These are phyloP conservation scores for Ochetophila trinervis DNA, from an alignment of 306 rosid species.

Conservation along the genomic window DNA sequence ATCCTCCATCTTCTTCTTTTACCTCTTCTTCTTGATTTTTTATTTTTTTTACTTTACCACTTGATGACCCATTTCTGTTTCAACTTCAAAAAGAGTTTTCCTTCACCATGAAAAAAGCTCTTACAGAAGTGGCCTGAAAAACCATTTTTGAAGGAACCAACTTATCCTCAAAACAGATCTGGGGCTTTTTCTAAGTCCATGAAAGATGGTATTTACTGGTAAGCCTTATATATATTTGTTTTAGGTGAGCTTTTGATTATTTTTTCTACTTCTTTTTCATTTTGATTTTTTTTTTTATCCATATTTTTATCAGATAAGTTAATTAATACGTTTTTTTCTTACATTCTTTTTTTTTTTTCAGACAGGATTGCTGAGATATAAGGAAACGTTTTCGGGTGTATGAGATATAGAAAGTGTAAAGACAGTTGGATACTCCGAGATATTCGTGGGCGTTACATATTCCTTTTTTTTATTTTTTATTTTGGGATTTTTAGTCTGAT, in stretches of 20 bases:
- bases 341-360: slow-evolving; percentile 8
- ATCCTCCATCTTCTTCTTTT: slow-evolving; percentile 7
- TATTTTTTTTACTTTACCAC: slow-evolving; percentile 12
- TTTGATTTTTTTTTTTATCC: background rate
- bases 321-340: background rate
- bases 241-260: background rate
- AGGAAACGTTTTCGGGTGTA: slow-evolving; percentile 15
- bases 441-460: slow-evolving; percentile 38
- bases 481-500: slow-evolving; percentile 16
- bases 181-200: too few species aligned
- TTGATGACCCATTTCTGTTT: slow-evolving; percentile 2
- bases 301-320: background rate
- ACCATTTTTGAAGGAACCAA: slow-evolving; percentile 10
- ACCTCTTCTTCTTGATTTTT: background rate
- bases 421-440: slow-evolving; percentile 47
- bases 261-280: too few species aligned
- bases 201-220: background rate
- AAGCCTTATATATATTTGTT: background rate
- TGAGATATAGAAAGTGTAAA: slow-evolving; percentile 21
- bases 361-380: slow-evolving; percentile 15
- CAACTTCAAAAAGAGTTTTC: too few species aligned
- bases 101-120: slow-evolving; percentile 8
- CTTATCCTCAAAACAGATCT: slow-evolving; percentile 39
- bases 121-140: slow-evolving; percentile 10
- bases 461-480: slow-evolving; percentile 1